Evolutionary conservation across 768 basidiomycete species (phyloP), one percentile per base, ranked within the genome.

Genomic region (Ramaria sp.): DNA sequence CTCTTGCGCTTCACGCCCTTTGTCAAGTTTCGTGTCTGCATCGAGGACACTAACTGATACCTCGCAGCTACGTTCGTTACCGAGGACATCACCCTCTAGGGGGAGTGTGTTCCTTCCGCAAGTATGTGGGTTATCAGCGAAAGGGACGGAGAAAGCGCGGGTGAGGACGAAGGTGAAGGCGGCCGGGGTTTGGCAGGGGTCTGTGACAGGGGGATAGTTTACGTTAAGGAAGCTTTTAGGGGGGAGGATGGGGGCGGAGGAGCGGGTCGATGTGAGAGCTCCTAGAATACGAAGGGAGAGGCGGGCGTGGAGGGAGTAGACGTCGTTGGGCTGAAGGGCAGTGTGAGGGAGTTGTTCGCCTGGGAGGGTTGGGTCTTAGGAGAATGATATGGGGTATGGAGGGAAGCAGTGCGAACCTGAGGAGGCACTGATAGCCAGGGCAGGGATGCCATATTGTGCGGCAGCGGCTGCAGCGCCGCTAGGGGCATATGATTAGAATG

Each of bases 291-390:
- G 68, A 28, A 73, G 62, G 49, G 71, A 67, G 43, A 78, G 73
- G 18, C 65, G 56, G 25, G 76, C 66, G 42, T 43, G 42, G 24
- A 43, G 42, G 24, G 24, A 7, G 62, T 78, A 78, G 55, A 73
- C 66, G 48, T 64, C 59, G 48, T 36, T 58, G 2, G 72, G 67
- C 16, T 61, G 58, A 57, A 80, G 75, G 18, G 75, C 76, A 22
- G 77, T 79, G 65, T 72, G 79, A 3, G 76, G 77, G 12, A 76
- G 72, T 51, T 71, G 67, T 0, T 70, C 65, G 10, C 69, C 74
- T 13, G 32, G 32, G 32, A 13, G 1, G 32, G 32, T 8, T 34
- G 32, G 13, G n/a, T n/a, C n/a, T n/a, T n/a, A n/a, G n/a, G n/a
- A n/a, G n/a, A n/a, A n/a, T n/a, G n/a, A n/a, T n/a, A n/a, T n/a